phyloP scores from a whole-genome alignment of 768 basidiomycete genomes.

The Naganishia friedmannii region DNA sequence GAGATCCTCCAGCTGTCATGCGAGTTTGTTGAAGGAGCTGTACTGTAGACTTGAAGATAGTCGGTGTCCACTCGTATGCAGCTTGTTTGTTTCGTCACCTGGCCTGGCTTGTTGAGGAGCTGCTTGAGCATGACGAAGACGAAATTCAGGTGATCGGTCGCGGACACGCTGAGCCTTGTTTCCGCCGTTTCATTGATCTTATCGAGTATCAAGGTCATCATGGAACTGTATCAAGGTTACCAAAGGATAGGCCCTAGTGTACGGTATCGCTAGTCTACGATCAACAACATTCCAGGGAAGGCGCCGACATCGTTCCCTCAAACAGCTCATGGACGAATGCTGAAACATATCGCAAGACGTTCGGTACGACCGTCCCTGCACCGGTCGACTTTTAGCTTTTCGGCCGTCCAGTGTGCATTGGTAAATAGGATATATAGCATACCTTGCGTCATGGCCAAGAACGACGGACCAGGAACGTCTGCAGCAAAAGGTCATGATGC shows the following conservation, averaged over 20 bases:
- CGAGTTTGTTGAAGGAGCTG: neutral
- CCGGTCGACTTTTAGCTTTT: neutral
- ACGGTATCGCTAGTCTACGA: neutral
- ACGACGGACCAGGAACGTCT: too few relatives aligned
- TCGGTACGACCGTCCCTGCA: slow-evolving; percentile 12
- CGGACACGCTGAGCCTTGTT: too few relatives aligned
- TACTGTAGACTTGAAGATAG: neutral
- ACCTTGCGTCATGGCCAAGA: neutral
- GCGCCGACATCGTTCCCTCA: neutral
- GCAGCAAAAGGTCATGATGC: neutral
- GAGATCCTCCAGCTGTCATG: neutral
- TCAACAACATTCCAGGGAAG: neutral
- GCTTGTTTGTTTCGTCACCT: too few relatives aligned
- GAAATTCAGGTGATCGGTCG: too few relatives aligned
- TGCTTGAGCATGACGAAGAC: too few relatives aligned
- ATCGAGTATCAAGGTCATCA: too few relatives aligned
- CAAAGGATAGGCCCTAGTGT: neutral
- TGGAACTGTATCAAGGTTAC: too few relatives aligned
- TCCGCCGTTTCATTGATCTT: too few relatives aligned
- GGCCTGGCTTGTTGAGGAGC: too few relatives aligned
- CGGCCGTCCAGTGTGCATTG: neutral
- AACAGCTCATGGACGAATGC: slow-evolving; percentile 7
- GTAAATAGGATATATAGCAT: neutral
- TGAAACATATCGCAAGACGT: slow-evolving; percentile 23
- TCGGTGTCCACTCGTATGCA: too few relatives aligned